These are phyloP conservation scores for Candida verbasci DNA, from an alignment of 805 yeast genomes.

Conservation along the genomic window DNA sequence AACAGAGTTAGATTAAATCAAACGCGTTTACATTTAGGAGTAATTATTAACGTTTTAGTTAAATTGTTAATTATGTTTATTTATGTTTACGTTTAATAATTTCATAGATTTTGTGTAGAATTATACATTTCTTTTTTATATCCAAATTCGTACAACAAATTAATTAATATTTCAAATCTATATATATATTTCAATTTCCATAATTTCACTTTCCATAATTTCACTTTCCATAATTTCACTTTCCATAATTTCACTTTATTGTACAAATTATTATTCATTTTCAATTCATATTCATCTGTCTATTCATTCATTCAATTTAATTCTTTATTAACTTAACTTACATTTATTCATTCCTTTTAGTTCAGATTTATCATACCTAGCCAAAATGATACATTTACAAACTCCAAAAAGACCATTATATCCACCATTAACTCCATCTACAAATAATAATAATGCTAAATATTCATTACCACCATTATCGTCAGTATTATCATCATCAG, in stretches of 20 bases:
- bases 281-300: conserved; percentile 1
- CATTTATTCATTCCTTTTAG: too few relatives aligned
- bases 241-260: background rate
- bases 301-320: background rate
- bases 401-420: conserved; percentile 31
- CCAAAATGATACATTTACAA: conserved; percentile 20
- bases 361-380: too few relatives aligned
- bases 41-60: too few relatives aligned
- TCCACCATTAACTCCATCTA: conserved; percentile 8
- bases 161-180: background rate
- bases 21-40: too few relatives aligned
- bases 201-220: background rate
- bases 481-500: conserved; percentile 19
- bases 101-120: too few relatives aligned
- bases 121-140: background rate
- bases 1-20: too few relatives aligned
- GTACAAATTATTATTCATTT: too few relatives aligned
- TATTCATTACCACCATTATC: conserved; percentile 39
- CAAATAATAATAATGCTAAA: conserved; percentile 18
- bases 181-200: background rate
- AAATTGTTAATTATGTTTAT: too few relatives aligned
- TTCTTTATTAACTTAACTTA: too few relatives aligned
- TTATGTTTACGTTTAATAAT: too few relatives aligned
- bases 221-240: background rate
- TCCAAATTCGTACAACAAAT: background rate